phyloP scores from a whole-genome alignment of 2,329 filamentous ascomycete genomes.

The Pseudogymnoascus sp. region DNA sequence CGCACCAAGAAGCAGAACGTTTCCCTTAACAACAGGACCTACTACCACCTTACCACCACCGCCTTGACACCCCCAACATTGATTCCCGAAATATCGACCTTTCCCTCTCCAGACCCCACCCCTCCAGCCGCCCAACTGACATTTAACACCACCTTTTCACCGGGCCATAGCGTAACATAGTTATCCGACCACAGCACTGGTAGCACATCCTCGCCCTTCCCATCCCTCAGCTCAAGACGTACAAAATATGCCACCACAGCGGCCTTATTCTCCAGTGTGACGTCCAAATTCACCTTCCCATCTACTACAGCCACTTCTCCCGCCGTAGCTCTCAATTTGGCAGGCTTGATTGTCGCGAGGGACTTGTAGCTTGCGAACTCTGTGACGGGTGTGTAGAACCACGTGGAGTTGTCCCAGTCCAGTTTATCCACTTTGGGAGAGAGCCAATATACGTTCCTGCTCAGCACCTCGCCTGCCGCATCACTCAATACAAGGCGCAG shows the following conservation, averaged over 20 bases:
- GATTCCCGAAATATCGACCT: slow-evolving; percentile 9
- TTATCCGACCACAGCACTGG: slow-evolving; percentile 53
- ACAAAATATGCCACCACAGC: slow-evolving; percentile 49
- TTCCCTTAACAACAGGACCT: neutral
- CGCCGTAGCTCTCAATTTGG: slow-evolving; percentile 30
- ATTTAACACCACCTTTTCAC: slow-evolving; percentile 39
- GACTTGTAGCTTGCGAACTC: slow-evolving; percentile 40
- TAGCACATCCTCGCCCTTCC: slow-evolving; percentile 36
- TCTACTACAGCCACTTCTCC: slow-evolving; percentile 4
- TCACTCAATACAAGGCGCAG: slow-evolving; percentile 41
- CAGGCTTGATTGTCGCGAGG: slow-evolving; percentile 34
- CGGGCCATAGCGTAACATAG: slow-evolving; percentile 52
- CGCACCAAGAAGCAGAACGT: neutral
- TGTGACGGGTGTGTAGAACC: slow-evolving; percentile 50
- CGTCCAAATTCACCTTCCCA: slow-evolving; percentile 19
- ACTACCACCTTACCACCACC: slow-evolving; percentile 2
- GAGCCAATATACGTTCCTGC: slow-evolving; percentile 54
- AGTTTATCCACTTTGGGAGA: slow-evolving; percentile 38
- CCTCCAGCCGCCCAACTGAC: slow-evolving; percentile 24
- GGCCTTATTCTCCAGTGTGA: slow-evolving; percentile 44
- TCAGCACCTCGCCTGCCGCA: slow-evolving; percentile 31
- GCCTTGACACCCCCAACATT: neutral
- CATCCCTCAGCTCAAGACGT: slow-evolving; percentile 41
- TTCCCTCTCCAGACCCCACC: neutral
- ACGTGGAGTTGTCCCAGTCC: slow-evolving; percentile 48